Percentiles rank a stretch among this genome's conserved stretches.
Evolutionary conservation across 2,329 filamentous ascomycete species (phyloP).

Genomic region (Rutstroemia sp.): DNA sequence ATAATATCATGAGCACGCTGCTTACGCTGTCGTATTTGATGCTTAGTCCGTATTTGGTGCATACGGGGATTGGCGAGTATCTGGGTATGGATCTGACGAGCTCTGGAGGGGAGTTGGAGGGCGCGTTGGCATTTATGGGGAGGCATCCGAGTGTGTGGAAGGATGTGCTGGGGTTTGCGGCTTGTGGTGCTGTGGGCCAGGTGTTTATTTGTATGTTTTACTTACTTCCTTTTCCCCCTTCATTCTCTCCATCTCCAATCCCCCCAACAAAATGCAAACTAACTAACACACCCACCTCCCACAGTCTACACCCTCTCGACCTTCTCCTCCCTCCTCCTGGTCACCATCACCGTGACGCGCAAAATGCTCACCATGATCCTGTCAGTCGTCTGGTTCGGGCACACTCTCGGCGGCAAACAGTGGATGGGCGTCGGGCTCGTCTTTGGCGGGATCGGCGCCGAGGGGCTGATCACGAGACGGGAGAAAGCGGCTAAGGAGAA

Average conservation of each 20-base stretch:
- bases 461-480: conserved; percentile 69
- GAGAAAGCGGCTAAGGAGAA: conserved; percentile 77
- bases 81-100: conserved; percentile 55
- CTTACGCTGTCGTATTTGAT: conserved; percentile 73
- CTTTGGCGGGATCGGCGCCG: conserved; percentile 90
- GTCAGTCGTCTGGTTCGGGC: conserved; percentile 90
- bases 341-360: conserved; percentile 92
- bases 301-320: conserved; percentile 79
- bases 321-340: conserved; percentile 85
- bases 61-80: conserved; percentile 56
- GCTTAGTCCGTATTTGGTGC: conserved; percentile 70
- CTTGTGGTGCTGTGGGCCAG: conserved; percentile 87
- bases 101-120: conserved; percentile 63
- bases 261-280: background rate
- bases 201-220: conserved; percentile 75
- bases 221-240: background rate
- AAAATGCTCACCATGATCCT: conserved; percentile 99
- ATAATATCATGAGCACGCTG: conserved; percentile 79
- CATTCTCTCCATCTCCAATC: background rate
- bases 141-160: conserved; percentile 75
- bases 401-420: conserved; percentile 79
- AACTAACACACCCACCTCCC: conserved; percentile 2
- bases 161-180: conserved; percentile 84
- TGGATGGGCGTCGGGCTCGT: conserved; percentile 89
- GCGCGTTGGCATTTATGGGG: conserved; percentile 74